Conservation (phyloP, 495 filamentous ascomycete species). For the Aspergillus affinis region DNA sequence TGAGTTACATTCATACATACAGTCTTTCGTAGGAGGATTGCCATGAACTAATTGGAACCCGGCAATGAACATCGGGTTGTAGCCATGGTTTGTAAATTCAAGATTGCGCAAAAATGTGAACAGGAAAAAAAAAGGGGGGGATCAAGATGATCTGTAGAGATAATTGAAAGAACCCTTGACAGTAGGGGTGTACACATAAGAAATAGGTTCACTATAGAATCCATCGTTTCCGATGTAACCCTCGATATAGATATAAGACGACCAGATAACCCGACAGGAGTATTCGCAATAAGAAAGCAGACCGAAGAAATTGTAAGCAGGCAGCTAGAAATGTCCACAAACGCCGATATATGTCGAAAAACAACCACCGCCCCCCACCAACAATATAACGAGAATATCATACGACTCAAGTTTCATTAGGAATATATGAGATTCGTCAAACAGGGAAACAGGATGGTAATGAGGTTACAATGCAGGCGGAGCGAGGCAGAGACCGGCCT, state of each 20-base stretch:
- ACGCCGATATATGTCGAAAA: background rate
- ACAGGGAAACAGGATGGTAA: background rate
- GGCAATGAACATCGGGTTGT: conserved; percentile 4
- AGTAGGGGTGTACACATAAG: background rate
- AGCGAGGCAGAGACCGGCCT: background rate
- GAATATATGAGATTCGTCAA: conserved; percentile 12
- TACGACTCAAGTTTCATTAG: conserved; percentile 17
- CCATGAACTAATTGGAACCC: background rate
- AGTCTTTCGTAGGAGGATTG: background rate
- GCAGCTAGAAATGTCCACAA: background rate
- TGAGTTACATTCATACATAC: background rate
- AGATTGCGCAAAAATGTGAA: background rate
- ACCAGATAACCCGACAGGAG: conserved; percentile 1
- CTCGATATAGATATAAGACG: conserved; percentile 1
- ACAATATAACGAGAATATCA: conserved; percentile 6
- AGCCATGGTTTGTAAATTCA: no score
- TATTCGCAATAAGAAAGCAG: background rate
- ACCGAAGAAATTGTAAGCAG: background rate
- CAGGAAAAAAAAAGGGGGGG: background rate
- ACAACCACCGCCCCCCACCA: conserved; percentile 6
- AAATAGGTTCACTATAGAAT: background rate
- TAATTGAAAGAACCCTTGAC: background rate
- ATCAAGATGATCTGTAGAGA: background rate
- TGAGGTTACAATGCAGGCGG: conserved; percentile 5
- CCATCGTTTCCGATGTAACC: background rate